phyloP scores from a whole-genome alignment of 1,284 basidiomycete genomes.

The Melampsora larici-populina region DNA sequence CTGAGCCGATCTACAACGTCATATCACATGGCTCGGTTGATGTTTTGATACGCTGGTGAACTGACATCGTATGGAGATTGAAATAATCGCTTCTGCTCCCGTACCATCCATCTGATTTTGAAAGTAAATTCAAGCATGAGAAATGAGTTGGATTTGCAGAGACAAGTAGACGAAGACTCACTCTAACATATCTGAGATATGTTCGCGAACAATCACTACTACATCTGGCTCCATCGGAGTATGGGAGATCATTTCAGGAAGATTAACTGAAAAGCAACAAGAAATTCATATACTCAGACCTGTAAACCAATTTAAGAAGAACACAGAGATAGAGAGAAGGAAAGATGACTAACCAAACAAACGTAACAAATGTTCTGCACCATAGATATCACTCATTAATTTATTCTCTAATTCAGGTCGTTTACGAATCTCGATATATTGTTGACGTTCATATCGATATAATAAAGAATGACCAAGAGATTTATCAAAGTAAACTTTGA shows the following conservation, averaged over 20 bases:
- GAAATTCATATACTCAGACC: background rate
- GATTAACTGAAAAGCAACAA: constrained; percentile 56
- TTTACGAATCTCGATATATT: constrained; percentile 79
- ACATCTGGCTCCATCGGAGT: constrained; percentile 89
- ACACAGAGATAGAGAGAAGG: background rate
- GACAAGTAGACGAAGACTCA: constrained; percentile 56
- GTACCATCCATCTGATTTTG: constrained; percentile 64
- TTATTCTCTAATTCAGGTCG: constrained; percentile 65
- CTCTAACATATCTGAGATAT: constrained; percentile 82
- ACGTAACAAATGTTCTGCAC: constrained; percentile 86
- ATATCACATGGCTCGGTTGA: constrained; percentile 50
- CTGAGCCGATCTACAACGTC: too few relatives aligned
- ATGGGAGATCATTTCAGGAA: constrained; percentile 72
- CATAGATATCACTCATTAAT: constrained; percentile 80
- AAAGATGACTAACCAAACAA: constrained; percentile 70
- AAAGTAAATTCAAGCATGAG: constrained; percentile 10
- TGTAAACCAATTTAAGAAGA: background rate
- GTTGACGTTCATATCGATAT: constrained; percentile 88
- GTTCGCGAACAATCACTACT: constrained; percentile 76
- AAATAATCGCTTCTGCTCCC: constrained; percentile 67
- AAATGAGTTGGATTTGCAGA: background rate
- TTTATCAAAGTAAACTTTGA: constrained; percentile 91
- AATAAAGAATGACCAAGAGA: constrained; percentile 84
- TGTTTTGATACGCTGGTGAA: constrained; percentile 68
- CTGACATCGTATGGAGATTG: constrained; percentile 69